phyloP scores from a whole-genome alignment of 345 rosid genomes.

The Stellera chamaejasme region DNA sequence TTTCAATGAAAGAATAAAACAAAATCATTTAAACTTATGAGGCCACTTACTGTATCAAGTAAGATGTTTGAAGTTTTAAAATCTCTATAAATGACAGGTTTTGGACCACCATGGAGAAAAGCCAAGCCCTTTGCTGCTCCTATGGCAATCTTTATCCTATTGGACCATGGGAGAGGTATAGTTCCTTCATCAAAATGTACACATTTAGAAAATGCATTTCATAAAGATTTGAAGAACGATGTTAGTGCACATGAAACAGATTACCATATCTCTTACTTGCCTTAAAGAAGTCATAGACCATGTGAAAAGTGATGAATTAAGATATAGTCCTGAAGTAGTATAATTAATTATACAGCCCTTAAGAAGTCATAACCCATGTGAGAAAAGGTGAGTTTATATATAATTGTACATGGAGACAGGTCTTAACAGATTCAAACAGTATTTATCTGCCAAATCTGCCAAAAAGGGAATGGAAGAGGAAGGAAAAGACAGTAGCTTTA shows the following conservation, averaged over 20 bases:
- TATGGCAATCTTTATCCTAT: constrained; percentile 81
- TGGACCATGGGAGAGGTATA: constrained; percentile 78
- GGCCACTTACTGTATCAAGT: constrained; percentile 65
- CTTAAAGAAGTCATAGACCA: no score
- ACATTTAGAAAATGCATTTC: neutral
- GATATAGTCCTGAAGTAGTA: no score
- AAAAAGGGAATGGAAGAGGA: constrained; percentile 1
- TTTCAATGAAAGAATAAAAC: neutral
- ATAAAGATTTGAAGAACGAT: no score
- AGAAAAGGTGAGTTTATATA: no score
- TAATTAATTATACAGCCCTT: no score
- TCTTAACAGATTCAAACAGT: no score
- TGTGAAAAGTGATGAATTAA: no score
- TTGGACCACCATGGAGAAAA: constrained; percentile 84
- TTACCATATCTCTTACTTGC: no score
- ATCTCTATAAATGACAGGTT: constrained; percentile 95
- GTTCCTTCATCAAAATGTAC: constrained; percentile 42
- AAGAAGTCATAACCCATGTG: no score
- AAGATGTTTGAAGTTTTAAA: constrained; percentile 95
- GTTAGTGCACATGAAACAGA: no score
- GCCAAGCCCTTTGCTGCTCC: constrained; percentile 98
- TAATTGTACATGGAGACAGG: no score
- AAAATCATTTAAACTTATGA: constrained; percentile 4
- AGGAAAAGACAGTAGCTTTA: neutral
- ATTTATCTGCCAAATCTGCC: no score